Conservation (phyloP, 2,329 filamentous ascomycete genomes). For the Stenocarpella maydis region DNA sequence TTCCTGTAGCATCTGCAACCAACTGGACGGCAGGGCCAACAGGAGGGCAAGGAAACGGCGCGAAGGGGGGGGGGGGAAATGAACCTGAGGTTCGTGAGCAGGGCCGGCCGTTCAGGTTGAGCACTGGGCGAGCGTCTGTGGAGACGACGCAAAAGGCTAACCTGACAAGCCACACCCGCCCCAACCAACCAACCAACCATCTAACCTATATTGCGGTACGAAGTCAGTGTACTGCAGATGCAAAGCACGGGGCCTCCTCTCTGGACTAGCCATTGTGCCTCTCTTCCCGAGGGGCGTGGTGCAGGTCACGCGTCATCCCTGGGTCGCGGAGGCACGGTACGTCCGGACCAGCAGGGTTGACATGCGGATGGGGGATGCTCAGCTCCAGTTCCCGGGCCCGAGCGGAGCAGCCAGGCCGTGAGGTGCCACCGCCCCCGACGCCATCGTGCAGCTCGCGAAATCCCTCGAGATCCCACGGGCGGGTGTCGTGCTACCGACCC, state of each 20-base stretch:
- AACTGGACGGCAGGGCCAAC: background rate
- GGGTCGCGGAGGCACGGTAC: constrained; percentile 5
- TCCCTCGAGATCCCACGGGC: constrained; percentile 18
- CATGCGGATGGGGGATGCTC: constrained; percentile 9
- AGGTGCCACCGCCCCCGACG: constrained; percentile 19
- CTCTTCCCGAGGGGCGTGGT: background rate
- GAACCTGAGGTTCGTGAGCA: constrained; percentile 13
- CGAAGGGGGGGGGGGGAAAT: background rate
- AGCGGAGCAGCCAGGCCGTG: constrained; percentile 21
- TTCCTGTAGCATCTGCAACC: background rate
- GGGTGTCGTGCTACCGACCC: constrained; percentile 15
- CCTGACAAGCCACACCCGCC: background rate
- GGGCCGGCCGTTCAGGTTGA: constrained; percentile 17
- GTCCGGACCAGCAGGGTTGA: constrained; percentile 6
- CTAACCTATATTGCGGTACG: background rate
- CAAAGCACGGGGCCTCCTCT: background rate
- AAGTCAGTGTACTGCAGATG: constrained; percentile 6
- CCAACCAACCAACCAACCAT: background rate
- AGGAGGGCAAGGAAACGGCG: constrained; percentile 8
- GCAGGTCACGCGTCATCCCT: constrained; percentile 2
- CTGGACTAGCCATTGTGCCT: background rate
- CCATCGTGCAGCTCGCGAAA: constrained; percentile 20
- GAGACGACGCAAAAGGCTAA: background rate
- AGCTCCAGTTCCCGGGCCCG: constrained; percentile 18
- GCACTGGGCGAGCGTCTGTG: constrained; percentile 22